Evolutionary conservation across 108 stramenopile genomes (phyloP).

Genomic region (Conticribra weissflogii): DNA sequence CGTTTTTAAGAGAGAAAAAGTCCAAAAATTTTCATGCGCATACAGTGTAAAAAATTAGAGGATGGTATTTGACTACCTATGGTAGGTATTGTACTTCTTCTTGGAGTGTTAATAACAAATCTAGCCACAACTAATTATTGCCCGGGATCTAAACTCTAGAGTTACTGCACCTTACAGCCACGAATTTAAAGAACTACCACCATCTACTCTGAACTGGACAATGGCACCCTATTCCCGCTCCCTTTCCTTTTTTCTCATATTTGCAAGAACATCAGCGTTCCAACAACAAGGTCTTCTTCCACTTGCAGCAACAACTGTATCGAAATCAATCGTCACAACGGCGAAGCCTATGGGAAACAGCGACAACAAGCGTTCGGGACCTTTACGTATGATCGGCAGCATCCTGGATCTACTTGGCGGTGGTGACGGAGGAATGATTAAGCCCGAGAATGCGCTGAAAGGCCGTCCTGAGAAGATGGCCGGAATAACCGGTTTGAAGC

Average conservation of each 20-base stretch:
- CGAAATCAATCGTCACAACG: background rate
- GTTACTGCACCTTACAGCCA: background rate
- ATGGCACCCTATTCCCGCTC: constrained; percentile 9
- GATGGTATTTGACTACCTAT: too few species aligned
- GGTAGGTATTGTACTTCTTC: too few species aligned
- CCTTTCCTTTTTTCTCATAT: constrained; percentile 15
- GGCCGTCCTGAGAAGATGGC: constrained; percentile 71
- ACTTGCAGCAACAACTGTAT: constrained; percentile 9
- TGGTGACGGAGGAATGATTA: constrained; percentile 59
- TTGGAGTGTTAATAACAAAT: too few species aligned
- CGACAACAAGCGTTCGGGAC: background rate
- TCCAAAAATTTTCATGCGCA: too few species aligned
- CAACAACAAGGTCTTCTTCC: constrained; percentile 16
- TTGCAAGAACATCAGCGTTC: constrained; percentile 30
- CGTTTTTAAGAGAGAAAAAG: too few species aligned
- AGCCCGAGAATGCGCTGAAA: constrained; percentile 64
- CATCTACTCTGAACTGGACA: too few species aligned
- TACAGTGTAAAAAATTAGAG: too few species aligned
- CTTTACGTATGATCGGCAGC: constrained; percentile 61
- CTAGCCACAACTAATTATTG: too few species aligned
- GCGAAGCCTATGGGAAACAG: constrained; percentile 6
- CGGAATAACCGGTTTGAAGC: constrained; percentile 58
- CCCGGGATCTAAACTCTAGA: too few species aligned
- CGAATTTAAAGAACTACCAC: too few species aligned
- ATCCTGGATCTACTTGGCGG: constrained; percentile 67